Conservation (phyloP, 352 stramenopile species). For the Albugo candida region DNA sequence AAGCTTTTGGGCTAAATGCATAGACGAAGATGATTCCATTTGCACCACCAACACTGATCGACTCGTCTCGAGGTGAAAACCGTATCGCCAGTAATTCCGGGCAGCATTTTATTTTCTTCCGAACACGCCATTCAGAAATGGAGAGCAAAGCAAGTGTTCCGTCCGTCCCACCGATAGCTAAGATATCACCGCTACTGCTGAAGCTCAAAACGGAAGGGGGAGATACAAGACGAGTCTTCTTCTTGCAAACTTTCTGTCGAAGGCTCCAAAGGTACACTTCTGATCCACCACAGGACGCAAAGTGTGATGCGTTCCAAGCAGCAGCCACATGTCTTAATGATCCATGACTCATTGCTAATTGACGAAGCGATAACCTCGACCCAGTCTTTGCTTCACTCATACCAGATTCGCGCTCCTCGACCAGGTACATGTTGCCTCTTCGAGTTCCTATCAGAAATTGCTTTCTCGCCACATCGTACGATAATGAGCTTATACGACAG, state of each 20-base stretch:
- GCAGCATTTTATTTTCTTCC: constrained; percentile 43
- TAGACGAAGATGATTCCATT: constrained; percentile 65
- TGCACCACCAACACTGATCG: constrained; percentile 27
- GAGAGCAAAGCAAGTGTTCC: constrained; percentile 25
- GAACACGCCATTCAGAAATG: constrained; percentile 13
- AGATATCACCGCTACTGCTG: constrained; percentile 20
- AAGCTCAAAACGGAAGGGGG: constrained; percentile 15
- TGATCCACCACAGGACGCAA: no score
- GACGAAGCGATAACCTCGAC: no score
- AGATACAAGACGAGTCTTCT: constrained; percentile 14
- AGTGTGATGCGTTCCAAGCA: no score
- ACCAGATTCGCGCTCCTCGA: constrained; percentile 13
- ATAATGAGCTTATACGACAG: constrained; percentile 45
- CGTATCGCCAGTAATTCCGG: constrained; percentile 18
- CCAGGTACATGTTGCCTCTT: constrained; percentile 28
- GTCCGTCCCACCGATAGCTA: constrained; percentile 36
- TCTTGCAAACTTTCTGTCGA: not conserved
- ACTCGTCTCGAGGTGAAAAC: constrained; percentile 21
- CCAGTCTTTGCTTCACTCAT: no score
- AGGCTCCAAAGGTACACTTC: no score
- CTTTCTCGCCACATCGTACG: constrained; percentile 28
- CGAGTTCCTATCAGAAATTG: constrained; percentile 41
- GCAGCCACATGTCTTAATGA: not conserved
- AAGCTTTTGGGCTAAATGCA: constrained; percentile 9
- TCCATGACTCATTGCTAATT: not conserved